Base-by-base conservation (phyloP, 1,139 yeast species). In the Fermentozyma sake region DNA sequence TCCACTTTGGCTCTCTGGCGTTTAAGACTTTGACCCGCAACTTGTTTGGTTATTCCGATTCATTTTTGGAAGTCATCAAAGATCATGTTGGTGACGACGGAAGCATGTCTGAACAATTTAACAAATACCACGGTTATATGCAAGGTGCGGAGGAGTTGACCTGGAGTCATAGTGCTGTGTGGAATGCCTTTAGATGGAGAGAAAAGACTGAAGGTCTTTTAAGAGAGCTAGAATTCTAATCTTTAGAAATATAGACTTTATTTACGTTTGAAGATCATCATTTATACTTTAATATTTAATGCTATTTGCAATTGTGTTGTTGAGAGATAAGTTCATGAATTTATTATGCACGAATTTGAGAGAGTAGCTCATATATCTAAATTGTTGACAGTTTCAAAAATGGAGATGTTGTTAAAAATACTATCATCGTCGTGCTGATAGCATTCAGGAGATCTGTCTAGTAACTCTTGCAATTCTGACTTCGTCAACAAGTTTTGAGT, bases 141-240 rank as follows among this genome's bases (percentile, higher is more conserved):
- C 82, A 79, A 54, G 98, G 98, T 3, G 97, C 97, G 0, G 58
- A 61, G 31, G 74, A 84, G 42, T 71, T 91, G 46, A 87, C 96
- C 5, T 91, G 98, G 98, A 81, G 94, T 39, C 85, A 85, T 52
- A 77, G 89, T 22, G 73, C 95, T 3, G 74, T 83, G 31, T 80
- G 84, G 79, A 71, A 75, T 40, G 76, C 91, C 3, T 59, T 72
- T 30, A 68, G 84, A 51, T 76, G 84, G 78, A 72, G 89, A 51
- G 41, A 44, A 19, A 64, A 51, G 38, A 65, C 59, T 4, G 26
- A 50, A 7, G 30, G 24, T 10, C 23, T 12, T 20, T 38, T 14
- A 19, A 27, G 22, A 32, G 5, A n/a, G n/a, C 19, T 28, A 28
- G 23, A 27, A 12, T 27, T 20, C 14, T 16, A 18, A 12, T 12